Evolutionary conservation across 306 rosid genomes (phyloP).

Genomic region (Prunus fruticosa): DNA sequence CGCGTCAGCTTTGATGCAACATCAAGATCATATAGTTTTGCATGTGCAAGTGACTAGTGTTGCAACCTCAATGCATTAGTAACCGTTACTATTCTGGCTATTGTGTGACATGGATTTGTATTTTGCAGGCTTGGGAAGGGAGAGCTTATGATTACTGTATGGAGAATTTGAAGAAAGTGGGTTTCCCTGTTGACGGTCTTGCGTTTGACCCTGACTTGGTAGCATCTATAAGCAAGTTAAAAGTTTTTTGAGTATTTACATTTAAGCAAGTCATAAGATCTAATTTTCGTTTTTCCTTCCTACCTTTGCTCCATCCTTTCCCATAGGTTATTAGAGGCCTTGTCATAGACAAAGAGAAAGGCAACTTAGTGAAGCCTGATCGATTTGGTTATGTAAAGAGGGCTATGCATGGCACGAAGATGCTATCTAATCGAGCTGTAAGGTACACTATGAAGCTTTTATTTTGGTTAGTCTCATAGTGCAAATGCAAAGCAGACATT

Average conservation of each 20-base stretch:
- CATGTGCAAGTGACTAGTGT: slow-evolving; percentile 1
- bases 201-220: slow-evolving; percentile 94
- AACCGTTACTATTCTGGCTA: neutral
- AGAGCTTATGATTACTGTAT: slow-evolving; percentile 94
- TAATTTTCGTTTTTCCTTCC: neutral
- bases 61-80: neutral
- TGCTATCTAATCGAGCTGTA: slow-evolving; percentile 85
- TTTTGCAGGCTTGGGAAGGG: slow-evolving; percentile 96
- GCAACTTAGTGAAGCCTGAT: slow-evolving; percentile 95
- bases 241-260: neutral
- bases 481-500: slow-evolving; percentile 8
- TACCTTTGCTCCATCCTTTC: neutral
- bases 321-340: slow-evolving; percentile 94
- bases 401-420: slow-evolving; percentile 94
- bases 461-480: slow-evolving; percentile 3
- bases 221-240: slow-evolving; percentile 26
- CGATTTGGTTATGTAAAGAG: slow-evolving; percentile 92
- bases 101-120: slow-evolving; percentile 17
- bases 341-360: slow-evolving; percentile 93
- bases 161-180: slow-evolving; percentile 85
- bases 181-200: slow-evolving; percentile 91
- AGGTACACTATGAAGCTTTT: slow-evolving; percentile 54
- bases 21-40: neutral
- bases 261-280: slow-evolving; percentile 15
- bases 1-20: neutral